Conservation (phyloP, 495 filamentous ascomycete species). For the Aspergillus ostianus region DNA sequence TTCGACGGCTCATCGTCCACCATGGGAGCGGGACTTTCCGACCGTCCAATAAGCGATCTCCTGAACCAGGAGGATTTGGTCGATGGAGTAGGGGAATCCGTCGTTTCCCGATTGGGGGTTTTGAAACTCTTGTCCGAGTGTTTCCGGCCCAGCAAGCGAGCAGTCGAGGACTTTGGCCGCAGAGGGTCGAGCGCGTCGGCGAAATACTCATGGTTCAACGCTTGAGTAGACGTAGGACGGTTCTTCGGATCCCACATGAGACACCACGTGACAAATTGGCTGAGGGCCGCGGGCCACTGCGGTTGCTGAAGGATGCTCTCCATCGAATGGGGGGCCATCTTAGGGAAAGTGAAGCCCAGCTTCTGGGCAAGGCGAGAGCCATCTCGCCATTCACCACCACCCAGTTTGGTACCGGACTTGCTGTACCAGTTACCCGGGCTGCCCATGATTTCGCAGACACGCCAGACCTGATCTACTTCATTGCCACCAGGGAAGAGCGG, state of each 20-base stretch:
- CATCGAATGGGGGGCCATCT: slow-evolving; percentile 98
- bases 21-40: slow-evolving; percentile 53
- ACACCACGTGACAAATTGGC: slow-evolving; percentile 96
- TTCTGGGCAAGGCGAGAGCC: slow-evolving; percentile 90
- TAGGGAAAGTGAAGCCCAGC: slow-evolving; percentile 97
- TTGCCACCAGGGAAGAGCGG: slow-evolving; percentile 97
- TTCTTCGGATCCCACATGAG: slow-evolving; percentile 98
- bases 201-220: slow-evolving; percentile 92
- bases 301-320: slow-evolving; percentile 87
- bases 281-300: slow-evolving; percentile 86
- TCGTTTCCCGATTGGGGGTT: slow-evolving; percentile 59
- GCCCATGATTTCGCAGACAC: slow-evolving; percentile 99
- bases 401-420: slow-evolving; percentile 80
- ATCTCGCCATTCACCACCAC: slow-evolving; percentile 97
- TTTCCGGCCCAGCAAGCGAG: slow-evolving; percentile 80
- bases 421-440: slow-evolving; percentile 98
- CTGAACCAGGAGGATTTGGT: slow-evolving; percentile 95
- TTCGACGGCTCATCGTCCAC: slow-evolving; percentile 36
- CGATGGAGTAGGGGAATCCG: slow-evolving; percentile 65
- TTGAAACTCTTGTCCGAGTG: slow-evolving; percentile 72
- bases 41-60: slow-evolving; percentile 79
- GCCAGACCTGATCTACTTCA: slow-evolving; percentile 99
- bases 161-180: slow-evolving; percentile 85
- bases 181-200: slow-evolving; percentile 92
- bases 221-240: slow-evolving; percentile 91